Conservation (phyloP, 148 eudicot genomes). For the Gaultheria prostrata region DNA sequence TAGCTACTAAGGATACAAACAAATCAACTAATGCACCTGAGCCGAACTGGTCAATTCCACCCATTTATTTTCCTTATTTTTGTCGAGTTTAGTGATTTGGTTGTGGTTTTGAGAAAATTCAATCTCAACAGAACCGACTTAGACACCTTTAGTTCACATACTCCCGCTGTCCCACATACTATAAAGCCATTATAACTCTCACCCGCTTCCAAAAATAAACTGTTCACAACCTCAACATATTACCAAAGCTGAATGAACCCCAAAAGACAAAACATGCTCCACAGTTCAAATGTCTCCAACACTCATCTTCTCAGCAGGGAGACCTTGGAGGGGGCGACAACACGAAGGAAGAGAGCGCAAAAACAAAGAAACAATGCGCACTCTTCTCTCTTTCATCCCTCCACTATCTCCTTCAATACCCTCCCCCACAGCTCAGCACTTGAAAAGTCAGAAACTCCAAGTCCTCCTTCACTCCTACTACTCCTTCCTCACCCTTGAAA, state of each 20-base stretch:
- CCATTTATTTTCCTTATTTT: not conserved
- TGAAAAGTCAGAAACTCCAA: not conserved
- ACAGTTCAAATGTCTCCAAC: not conserved
- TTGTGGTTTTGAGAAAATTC: not conserved
- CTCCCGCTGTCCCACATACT: not conserved
- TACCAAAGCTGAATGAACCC: not conserved
- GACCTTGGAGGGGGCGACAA: not conserved
- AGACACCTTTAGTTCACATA: not conserved
- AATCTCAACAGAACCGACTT: not conserved
- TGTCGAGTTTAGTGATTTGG: not conserved
- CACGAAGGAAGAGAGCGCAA: not conserved
- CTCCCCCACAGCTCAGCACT: not conserved
- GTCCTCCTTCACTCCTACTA: not conserved
- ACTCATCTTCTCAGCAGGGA: not conserved
- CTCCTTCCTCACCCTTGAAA: not conserved
- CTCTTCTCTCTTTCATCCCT: not conserved
- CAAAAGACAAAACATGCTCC: not conserved
- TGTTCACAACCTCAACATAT: not conserved
- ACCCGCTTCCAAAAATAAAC: not conserved
- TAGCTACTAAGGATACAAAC: not conserved
- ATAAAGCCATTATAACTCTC: not conserved
- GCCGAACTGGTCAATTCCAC: not conserved
- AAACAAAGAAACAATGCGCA: not conserved
- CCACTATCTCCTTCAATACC: not conserved
- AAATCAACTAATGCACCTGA: not conserved